These are phyloP conservation scores for Waltiozyma sp. DNA, from an alignment of 1,139 yeast genomes.

Conservation along the genomic window DNA sequence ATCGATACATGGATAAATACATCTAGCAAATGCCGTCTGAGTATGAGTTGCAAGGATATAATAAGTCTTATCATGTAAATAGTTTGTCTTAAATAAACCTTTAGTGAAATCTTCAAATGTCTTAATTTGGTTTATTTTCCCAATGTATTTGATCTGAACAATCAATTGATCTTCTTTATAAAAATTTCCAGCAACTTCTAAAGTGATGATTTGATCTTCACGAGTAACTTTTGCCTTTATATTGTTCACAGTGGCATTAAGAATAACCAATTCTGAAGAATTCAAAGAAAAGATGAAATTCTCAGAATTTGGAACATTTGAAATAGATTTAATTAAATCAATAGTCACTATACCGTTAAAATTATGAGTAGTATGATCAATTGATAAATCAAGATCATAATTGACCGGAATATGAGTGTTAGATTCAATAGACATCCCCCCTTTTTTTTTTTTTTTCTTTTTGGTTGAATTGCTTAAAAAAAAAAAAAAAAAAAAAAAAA, in stretches of 20 bases:
- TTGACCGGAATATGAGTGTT: slow-evolving; percentile 28
- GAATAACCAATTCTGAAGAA: slow-evolving; percentile 31
- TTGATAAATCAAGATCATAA: slow-evolving; percentile 31
- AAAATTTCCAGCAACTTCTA: slow-evolving; percentile 4
- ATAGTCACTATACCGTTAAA: slow-evolving; percentile 37
- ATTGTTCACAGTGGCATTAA: slow-evolving; percentile 20
- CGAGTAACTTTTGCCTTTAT: slow-evolving; percentile 24
- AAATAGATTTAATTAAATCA: slow-evolving; percentile 21
- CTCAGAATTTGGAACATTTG: slow-evolving; percentile 3
- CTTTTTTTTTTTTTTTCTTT: too few species aligned
- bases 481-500: too few species aligned
- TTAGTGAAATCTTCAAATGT: slow-evolving; percentile 46
- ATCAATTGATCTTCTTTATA: slow-evolving; percentile 7
- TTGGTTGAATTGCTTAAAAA: too few species aligned
- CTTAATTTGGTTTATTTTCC: slow-evolving; percentile 42
- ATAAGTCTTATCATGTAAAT: slow-evolving; percentile 37
- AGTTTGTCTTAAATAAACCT: slow-evolving; percentile 63
- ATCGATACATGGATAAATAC: slow-evolving; percentile 56
- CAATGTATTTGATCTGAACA: slow-evolving; percentile 31
- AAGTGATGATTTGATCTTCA: slow-evolving; percentile 26
- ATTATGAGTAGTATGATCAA: slow-evolving; percentile 44
- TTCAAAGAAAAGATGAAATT: slow-evolving; percentile 29
- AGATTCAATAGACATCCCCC: background rate
- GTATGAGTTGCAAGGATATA: slow-evolving; percentile 55
- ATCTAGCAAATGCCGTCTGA: slow-evolving; percentile 55